These are phyloP conservation scores for Chalciporus pseudorubinellus DNA, from an alignment of 768 basidiomycete genomes.

Conservation along the genomic window DNA sequence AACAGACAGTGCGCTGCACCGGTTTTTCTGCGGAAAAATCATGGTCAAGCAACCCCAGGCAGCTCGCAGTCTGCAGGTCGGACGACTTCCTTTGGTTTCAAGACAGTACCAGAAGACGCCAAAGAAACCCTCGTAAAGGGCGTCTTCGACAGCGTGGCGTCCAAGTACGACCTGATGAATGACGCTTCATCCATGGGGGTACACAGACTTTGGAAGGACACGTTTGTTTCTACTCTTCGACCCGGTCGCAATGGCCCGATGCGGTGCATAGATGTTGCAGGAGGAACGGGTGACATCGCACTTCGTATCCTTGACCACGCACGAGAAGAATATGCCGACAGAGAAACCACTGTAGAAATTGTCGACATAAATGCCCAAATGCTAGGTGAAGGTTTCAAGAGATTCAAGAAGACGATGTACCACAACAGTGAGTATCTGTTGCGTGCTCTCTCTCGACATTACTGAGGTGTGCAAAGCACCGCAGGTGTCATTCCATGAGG, in stretches of 20 bases:
- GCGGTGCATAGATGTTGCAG: conserved; percentile 92
- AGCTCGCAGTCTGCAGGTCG: conserved; percentile 23
- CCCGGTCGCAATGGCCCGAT: conserved; percentile 74
- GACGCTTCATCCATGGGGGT: conserved; percentile 97
- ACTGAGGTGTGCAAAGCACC: conserved; percentile 54
- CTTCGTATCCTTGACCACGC: conserved; percentile 90
- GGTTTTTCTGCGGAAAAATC: conserved; percentile 20
- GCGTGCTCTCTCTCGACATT: background rate
- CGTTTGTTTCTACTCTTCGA: conserved; percentile 70
- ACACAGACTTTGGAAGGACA: conserved; percentile 96
- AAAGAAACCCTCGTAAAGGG: conserved; percentile 90
- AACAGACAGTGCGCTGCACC: conserved; percentile 11
- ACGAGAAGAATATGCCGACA: conserved; percentile 82
- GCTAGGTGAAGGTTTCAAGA: conserved; percentile 85
- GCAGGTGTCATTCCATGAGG: conserved; percentile 89
- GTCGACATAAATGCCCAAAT: conserved; percentile 96
- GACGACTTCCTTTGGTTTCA: conserved; percentile 92
- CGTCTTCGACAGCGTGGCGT: conserved; percentile 95
- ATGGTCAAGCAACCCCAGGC: conserved; percentile 13
- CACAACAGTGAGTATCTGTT: conserved; percentile 72
- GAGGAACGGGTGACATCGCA: conserved; percentile 97
- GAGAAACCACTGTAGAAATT: conserved; percentile 85
- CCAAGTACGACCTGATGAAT: conserved; percentile 97
- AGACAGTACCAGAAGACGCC: conserved; percentile 76
- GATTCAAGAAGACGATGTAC: conserved; percentile 98